phyloP scores from a whole-genome alignment of 2,329 filamentous ascomycete species.

The Sphaerostilbella broomeana region DNA sequence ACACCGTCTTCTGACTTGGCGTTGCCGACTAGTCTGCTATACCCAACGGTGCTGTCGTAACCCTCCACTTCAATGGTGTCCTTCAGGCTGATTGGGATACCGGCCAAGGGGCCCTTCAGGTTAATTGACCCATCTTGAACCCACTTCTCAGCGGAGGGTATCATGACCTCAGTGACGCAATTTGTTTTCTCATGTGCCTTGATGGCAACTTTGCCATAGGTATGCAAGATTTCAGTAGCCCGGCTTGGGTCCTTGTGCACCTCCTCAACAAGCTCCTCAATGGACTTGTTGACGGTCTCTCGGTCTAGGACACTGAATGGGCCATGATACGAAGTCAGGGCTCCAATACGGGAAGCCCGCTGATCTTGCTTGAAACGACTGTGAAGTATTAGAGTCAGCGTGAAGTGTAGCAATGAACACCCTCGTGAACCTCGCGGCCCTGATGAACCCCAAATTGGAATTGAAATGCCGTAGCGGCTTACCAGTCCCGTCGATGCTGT shows the following conservation, averaged over 20 bases:
- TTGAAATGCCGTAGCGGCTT: too few relatives aligned
- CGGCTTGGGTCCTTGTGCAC: slow-evolving; percentile 63
- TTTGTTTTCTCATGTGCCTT: slow-evolving; percentile 83
- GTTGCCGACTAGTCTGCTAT: slow-evolving; percentile 43
- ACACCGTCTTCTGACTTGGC: slow-evolving; percentile 42
- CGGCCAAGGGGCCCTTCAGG: slow-evolving; percentile 40
- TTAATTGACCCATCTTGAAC: slow-evolving; percentile 52
- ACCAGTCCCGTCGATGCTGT: slow-evolving; percentile 67
- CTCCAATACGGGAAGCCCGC: slow-evolving; percentile 61
- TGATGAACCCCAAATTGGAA: too few relatives aligned
- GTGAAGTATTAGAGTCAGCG: slow-evolving; percentile 23
- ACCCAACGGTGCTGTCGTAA: slow-evolving; percentile 52
- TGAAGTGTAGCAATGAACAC: too few relatives aligned
- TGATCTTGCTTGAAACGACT: slow-evolving; percentile 77
- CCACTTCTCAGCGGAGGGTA: slow-evolving; percentile 73
- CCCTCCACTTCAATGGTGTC: slow-evolving; percentile 57
- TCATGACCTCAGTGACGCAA: slow-evolving; percentile 80
- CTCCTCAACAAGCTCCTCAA: slow-evolving; percentile 69
- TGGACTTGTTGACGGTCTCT: slow-evolving; percentile 63
- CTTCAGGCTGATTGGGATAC: slow-evolving; percentile 33
- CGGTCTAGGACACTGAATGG: slow-evolving; percentile 60
- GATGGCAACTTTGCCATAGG: slow-evolving; percentile 81
- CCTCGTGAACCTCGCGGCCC: too few relatives aligned
- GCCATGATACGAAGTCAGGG: slow-evolving; percentile 58
- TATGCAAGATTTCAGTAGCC: slow-evolving; percentile 67